A percentile compares a stretch with the other conserved stretches of the same genome.
Evolutionary conservation across 495 filamentous ascomycete genomes (phyloP).

Genomic region (Staphylotrichum longicolle): DNA sequence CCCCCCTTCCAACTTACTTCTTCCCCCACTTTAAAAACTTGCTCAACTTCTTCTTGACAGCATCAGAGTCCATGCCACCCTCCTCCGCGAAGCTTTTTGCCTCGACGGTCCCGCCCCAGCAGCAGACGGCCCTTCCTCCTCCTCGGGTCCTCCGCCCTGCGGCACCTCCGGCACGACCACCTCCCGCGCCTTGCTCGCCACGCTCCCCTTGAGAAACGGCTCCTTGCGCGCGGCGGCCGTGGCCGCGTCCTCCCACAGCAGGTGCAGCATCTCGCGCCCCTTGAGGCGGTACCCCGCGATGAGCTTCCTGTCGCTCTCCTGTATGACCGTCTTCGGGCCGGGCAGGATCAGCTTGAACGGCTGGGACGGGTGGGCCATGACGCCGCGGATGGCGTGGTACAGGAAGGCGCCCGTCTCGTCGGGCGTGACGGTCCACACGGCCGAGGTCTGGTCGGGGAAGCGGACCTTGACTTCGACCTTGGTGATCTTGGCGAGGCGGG

Average conservation of each 20-base stretch:
- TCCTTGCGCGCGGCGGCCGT: conserved; percentile 46
- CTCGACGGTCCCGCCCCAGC: conserved; percentile 30
- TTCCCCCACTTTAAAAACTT: conserved; percentile 70
- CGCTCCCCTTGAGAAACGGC: conserved; percentile 65
- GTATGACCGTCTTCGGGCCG: conserved; percentile 33
- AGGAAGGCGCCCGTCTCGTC: conserved; percentile 61
- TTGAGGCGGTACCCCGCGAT: conserved; percentile 69
- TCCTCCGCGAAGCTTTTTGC: conserved; percentile 50
- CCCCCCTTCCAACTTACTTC: conserved; percentile 34
- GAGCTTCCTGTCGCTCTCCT: conserved; percentile 50
- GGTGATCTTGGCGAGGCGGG: conserved; percentile 60
- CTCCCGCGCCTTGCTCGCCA: conserved; percentile 63
- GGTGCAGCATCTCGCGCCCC: conserved; percentile 69
- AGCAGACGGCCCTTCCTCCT: conserved; percentile 32
- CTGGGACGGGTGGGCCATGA: conserved; percentile 48
- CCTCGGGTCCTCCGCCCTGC: conserved; percentile 45
- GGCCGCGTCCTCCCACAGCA: conserved; percentile 67
- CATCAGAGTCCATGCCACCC: conserved; percentile 39
- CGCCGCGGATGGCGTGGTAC: conserved; percentile 61
- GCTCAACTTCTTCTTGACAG: conserved; percentile 52
- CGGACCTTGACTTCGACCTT: conserved; percentile 76
- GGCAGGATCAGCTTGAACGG: conserved; percentile 52
- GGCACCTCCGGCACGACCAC: conserved; percentile 51
- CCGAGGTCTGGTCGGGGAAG: conserved; percentile 77
- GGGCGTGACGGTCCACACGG: conserved; percentile 62